Evolutionary conservation across 768 basidiomycete species (phyloP), one percentile per base, ranked within the genome.

Genomic region (Mycena albidolilacea): DNA sequence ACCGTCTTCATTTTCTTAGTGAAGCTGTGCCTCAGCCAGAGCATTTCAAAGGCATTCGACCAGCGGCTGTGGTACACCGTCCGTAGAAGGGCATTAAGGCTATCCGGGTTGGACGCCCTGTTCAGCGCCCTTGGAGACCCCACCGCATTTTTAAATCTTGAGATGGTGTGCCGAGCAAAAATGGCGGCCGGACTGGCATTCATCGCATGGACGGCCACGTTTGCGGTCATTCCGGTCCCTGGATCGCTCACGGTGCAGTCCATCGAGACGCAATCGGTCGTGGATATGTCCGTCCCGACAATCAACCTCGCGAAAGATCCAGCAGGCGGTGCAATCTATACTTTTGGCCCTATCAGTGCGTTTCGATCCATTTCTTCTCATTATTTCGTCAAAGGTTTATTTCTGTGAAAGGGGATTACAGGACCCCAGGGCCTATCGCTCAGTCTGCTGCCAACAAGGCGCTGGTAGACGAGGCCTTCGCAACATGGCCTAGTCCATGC

Each of bases 11-110:
- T 68, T 14, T 68, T 68, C 44, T 37, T 68, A 7, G 67, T 68
- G 17, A 61, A 61, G 23, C 59, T 68, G 10, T 68, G 67, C 12
- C 48, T 68, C 12, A 52, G 58, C 58, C 58, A 61, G 59, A 68
- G 59, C 67, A 54, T 68, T 19, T 37, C 67, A 21, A 68, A 48
- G 48, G 67, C 67, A 8, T 68, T 68, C 59, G 67, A 68, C 39
- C 67, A 68, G 59, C 67, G 59, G 30, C 67, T 68, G 39, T 68
- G n/a, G n/a, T n/a, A n/a, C n/a, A n/a, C n/a, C n/a, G n/a, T n/a
- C n/a, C n/a, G n/a, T n/a, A 17, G 67, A 54, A 68, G n/a, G 0
- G 17, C 67, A 4, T 23, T 68, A 10, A 50, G 35, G 48, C 59
- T 68, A 5, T 3, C 9, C 38, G 67, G 46, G 30, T 7, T 68